Conservation (phyloP, 345 rosid genomes). For the Carallia pectinifolia region DNA sequence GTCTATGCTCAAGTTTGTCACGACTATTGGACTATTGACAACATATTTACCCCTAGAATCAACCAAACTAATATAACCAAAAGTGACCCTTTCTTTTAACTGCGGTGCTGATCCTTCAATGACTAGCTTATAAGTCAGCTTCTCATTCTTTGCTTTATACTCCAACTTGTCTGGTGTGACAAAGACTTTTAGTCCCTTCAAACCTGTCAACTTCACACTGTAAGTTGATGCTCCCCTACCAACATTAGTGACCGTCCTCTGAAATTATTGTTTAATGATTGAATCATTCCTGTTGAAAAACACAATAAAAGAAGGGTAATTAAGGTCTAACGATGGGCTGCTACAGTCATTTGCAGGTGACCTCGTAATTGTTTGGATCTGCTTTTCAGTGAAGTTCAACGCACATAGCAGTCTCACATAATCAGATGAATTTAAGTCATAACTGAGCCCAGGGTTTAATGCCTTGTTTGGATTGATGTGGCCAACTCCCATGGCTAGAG, state of each 20-base stretch:
- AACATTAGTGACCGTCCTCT: conserved; percentile 56
- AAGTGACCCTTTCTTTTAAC: conserved; percentile 14
- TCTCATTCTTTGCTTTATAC: conserved; percentile 41
- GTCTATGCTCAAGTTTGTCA: conserved; percentile 15
- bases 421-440: conserved; percentile 39
- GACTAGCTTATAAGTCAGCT: conserved; percentile 37
- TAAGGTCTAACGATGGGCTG: conserved; percentile 40
- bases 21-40: conserved; percentile 52
- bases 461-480: conserved; percentile 59
- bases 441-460: conserved; percentile 50
- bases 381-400: conserved; percentile 38
- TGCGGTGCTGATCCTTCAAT: conserved; percentile 30
- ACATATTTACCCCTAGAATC: conserved; percentile 34
- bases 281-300: conserved; percentile 17
- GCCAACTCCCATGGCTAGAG: conserved; percentile 53
- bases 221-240: conserved; percentile 37
- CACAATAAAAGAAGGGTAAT: conserved; percentile 61
- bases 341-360: conserved; percentile 41
- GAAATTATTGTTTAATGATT: conserved; percentile 23
- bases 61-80: conserved; percentile 46
- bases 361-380: conserved; percentile 44
- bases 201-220: conserved; percentile 24
- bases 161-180: conserved; percentile 37
- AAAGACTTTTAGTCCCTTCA: conserved; percentile 32
- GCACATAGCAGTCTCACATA: conserved; percentile 50